A percentile compares a stretch with the other conserved stretches of the same genome.
These are phyloP conservation scores for Monosporozyma servazzii DNA, from an alignment of 805 yeast species.

Conservation along the genomic window DNA sequence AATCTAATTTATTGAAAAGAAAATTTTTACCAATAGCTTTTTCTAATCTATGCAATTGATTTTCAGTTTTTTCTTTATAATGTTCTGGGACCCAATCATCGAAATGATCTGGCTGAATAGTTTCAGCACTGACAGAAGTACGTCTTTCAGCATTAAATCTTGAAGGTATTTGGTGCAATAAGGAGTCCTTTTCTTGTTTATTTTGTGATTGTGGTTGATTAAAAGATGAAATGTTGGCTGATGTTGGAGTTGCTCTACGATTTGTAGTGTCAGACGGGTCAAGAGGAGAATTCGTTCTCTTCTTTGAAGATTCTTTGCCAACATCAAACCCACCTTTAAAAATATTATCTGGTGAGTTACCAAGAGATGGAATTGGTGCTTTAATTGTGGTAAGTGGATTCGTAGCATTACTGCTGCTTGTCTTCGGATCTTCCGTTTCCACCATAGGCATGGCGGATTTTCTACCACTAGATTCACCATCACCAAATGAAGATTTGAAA, in stretches of 20 bases:
- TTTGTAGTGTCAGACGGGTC: slow-evolving; percentile 1
- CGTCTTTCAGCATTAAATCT: slow-evolving; percentile 74
- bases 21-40: slow-evolving; percentile 71
- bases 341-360: not conserved
- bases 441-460: not conserved
- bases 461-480: not conserved
- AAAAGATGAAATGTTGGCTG: not conserved
- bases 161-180: slow-evolving; percentile 10
- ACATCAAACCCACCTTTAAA: slow-evolving; percentile 3
- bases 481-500: not conserved
- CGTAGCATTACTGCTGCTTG: not conserved
- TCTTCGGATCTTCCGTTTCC: not conserved
- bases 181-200: not conserved
- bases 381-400: not conserved
- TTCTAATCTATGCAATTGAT: slow-evolving; percentile 60
- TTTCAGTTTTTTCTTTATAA: slow-evolving; percentile 45
- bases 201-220: not conserved
- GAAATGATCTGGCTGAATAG: slow-evolving; percentile 65
- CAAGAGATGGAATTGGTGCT: not conserved
- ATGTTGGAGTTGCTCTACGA: not conserved
- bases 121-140: slow-evolving; percentile 85
- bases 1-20: slow-evolving; percentile 74
- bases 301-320: not conserved
- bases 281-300: slow-evolving; percentile 2
- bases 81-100: slow-evolving; percentile 67